Evolutionary conservation across 2,329 filamentous ascomycete genomes (phyloP).

Genomic region (Colletotrichum agaves): DNA sequence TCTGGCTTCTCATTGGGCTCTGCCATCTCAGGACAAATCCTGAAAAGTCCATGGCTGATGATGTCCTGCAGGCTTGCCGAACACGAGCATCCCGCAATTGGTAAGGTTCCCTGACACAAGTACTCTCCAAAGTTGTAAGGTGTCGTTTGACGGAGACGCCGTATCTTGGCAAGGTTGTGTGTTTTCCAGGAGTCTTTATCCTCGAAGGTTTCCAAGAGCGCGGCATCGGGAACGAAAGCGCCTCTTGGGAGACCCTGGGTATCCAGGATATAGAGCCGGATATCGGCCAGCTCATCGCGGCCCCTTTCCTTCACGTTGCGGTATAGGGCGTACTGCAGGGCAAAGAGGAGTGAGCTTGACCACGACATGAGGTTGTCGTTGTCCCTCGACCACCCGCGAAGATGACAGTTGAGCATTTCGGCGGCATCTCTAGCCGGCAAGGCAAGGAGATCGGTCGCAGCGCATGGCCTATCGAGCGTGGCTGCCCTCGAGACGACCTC

Average conservation of each 20-base stretch:
- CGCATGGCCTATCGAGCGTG: neutral
- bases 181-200: neutral
- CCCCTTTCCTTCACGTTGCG: neutral
- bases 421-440: neutral
- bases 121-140: slow-evolving; percentile 18
- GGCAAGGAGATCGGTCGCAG: neutral
- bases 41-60: neutral
- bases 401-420: slow-evolving; percentile 14
- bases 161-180: neutral
- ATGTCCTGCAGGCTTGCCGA: slow-evolving; percentile 3
- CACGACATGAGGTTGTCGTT: slow-evolving; percentile 15
- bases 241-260: neutral
- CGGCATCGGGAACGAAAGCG: neutral
- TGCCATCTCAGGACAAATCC: slow-evolving; percentile 1
- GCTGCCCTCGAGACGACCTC: slow-evolving; percentile 5
- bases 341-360: slow-evolving; percentile 16
- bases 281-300: neutral
- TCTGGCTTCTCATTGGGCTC: slow-evolving; percentile 8
- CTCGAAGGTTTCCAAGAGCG: neutral
- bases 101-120: slow-evolving; percentile 2
- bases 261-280: neutral
- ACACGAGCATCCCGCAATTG: neutral
- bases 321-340: neutral
- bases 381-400: slow-evolving; percentile 1
- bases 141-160: neutral